Evolutionary conservation across 78 protist species (phyloP).

Genomic region (Chrysochromulina tobinii): DNA sequence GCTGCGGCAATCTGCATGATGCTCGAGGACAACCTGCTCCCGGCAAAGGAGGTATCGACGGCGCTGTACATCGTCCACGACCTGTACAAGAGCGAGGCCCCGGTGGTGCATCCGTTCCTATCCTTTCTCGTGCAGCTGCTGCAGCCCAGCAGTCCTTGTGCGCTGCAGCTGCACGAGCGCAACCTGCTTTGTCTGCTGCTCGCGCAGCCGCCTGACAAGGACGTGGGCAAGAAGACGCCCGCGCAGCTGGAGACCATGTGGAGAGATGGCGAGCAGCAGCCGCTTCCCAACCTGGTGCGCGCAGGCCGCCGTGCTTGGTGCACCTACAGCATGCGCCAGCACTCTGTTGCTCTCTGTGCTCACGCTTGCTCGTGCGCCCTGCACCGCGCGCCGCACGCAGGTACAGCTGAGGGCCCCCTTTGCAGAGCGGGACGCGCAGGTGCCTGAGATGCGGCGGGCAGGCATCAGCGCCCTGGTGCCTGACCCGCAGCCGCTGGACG

Average conservation of each 20-base stretch:
- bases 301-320: too few relatives aligned
- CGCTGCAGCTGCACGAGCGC: not conserved
- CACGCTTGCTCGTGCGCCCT: too few relatives aligned
- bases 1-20: constrained; percentile 25
- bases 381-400: too few relatives aligned
- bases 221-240: constrained; percentile 4
- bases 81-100: constrained; percentile 33
- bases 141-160: not conserved
- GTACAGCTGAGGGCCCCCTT: not conserved
- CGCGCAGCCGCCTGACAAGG: not conserved
- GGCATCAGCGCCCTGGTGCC: not conserved
- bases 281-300: constrained; percentile 11
- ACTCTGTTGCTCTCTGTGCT: not conserved
- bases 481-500: not conserved
- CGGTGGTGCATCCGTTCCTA: constrained; percentile 37
- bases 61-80: constrained; percentile 36
- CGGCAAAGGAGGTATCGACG: too few relatives aligned
- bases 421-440: not conserved
- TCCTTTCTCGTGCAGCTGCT: constrained; percentile 3
- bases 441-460: not conserved
- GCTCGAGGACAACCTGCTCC: not conserved
- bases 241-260: not conserved
- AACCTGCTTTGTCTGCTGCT: constrained; percentile 19
- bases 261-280: not conserved
- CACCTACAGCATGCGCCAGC: too few relatives aligned